Evolutionary conservation across 768 basidiomycete species (phyloP).

Genomic region (Neoboletus brunneissimus): DNA sequence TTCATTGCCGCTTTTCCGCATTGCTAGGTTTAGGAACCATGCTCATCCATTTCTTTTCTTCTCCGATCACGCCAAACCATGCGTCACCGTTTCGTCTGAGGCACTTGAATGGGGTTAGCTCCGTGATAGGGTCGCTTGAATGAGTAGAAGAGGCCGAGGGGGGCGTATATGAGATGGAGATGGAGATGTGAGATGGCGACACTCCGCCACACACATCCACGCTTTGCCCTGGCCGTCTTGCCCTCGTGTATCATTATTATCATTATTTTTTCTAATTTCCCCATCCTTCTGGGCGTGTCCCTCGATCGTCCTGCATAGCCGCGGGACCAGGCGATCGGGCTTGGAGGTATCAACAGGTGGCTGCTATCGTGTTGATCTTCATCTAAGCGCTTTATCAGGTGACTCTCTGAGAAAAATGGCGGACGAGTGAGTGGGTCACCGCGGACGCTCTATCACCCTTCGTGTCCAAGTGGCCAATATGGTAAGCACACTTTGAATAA

Average conservation of each 20-base stretch:
- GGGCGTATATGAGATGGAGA: constrained; percentile 5
- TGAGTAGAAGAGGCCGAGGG: background rate
- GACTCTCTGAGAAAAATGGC: background rate
- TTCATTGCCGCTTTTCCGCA: constrained; percentile 26
- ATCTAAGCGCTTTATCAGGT: background rate
- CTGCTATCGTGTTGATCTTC: constrained; percentile 3
- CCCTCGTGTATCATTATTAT: background rate
- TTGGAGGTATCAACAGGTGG: background rate
- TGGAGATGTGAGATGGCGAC: constrained; percentile 1
- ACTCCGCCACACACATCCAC: constrained; percentile 6
- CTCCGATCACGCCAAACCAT: constrained; percentile 19
- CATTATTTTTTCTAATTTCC: background rate
- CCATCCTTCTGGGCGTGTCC: background rate
- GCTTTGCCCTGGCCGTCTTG: background rate
- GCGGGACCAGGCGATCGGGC: constrained; percentile 9
- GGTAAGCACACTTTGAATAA: background rate
- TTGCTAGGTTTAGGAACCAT: constrained; percentile 5
- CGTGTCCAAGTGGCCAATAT: background rate
- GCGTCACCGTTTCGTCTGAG: constrained; percentile 11
- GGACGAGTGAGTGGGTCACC: constrained; percentile 8
- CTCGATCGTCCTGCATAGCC: constrained; percentile 9
- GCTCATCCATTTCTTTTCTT: background rate
- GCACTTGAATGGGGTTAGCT: constrained; percentile 13
- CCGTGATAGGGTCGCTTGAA: constrained; percentile 11
- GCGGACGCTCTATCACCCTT: constrained; percentile 6